These are phyloP conservation scores for Phytophthora ohioensis DNA, from an alignment of 352 stramenopile genomes.

Conservation along the genomic window DNA sequence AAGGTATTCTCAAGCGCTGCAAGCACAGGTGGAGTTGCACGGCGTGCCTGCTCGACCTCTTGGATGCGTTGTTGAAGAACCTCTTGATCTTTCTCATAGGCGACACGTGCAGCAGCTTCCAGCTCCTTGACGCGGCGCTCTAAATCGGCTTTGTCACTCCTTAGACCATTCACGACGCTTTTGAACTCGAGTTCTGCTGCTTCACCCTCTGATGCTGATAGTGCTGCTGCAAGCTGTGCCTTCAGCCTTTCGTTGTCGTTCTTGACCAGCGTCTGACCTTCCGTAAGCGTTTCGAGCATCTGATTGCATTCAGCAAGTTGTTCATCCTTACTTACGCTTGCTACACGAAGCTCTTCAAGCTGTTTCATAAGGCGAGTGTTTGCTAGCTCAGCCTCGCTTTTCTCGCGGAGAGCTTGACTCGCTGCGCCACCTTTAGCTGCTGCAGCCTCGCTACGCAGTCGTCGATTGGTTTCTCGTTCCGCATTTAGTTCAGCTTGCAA, in stretches of 20 bases:
- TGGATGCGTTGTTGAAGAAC: conserved; percentile 39
- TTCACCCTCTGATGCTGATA: conserved; percentile 8
- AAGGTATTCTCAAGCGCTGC: conserved; percentile 9
- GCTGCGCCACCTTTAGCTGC: conserved; percentile 13
- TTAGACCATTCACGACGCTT: conserved; percentile 16
- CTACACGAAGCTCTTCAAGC: conserved; percentile 42
- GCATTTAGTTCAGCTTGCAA: conserved; percentile 50
- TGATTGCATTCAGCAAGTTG: conserved; percentile 47
- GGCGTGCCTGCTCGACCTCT: conserved; percentile 41
- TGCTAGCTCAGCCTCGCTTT: conserved; percentile 36
- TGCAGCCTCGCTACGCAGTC: conserved; percentile 37
- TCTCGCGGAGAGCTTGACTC: conserved; percentile 28
- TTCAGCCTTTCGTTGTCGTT: conserved; percentile 49
- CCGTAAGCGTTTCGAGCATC: conserved; percentile 50
- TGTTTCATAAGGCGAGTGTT: conserved; percentile 36
- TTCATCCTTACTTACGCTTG: conserved; percentile 44
- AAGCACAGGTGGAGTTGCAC: conserved; percentile 18
- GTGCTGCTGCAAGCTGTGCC: conserved; percentile 36
- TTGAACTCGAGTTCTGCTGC: conserved; percentile 11
- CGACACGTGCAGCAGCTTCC: conserved; percentile 35
- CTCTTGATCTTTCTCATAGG: conserved; percentile 44
- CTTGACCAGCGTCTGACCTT: conserved; percentile 42
- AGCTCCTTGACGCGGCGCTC: conserved; percentile 34
- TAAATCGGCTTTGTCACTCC: conserved; percentile 29
- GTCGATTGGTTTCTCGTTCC: conserved; percentile 38